Conservation (phyloP, 768 basidiomycete genomes). For the Leucogyrophana mollusca region DNA sequence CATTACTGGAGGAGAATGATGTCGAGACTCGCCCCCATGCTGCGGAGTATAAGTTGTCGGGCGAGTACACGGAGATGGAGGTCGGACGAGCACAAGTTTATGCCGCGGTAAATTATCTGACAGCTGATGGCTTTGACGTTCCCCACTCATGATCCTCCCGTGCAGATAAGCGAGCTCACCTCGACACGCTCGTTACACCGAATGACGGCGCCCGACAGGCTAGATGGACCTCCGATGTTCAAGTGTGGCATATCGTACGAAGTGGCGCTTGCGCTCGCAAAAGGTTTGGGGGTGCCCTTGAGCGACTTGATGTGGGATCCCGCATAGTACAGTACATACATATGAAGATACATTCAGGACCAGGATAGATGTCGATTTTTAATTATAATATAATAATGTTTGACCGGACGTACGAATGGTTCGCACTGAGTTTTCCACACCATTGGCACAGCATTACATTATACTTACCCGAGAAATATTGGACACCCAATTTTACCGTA, state of each 20-base stretch:
- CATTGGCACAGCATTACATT: too few relatives aligned
- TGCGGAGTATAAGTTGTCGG: slow-evolving; percentile 52
- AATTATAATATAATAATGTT: too few relatives aligned
- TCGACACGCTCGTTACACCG: slow-evolving; percentile 66
- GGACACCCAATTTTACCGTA: too few relatives aligned
- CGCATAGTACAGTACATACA: slow-evolving; percentile 1
- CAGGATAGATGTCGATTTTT: too few relatives aligned
- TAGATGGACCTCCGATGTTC: slow-evolving; percentile 71
- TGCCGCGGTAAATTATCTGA: slow-evolving; percentile 40
- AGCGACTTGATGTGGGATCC: slow-evolving; percentile 73
- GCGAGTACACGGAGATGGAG: slow-evolving; percentile 78
- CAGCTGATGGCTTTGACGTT: not conserved
- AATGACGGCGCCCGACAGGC: slow-evolving; percentile 54
- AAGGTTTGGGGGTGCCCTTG: slow-evolving; percentile 56
- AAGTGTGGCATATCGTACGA: slow-evolving; percentile 73
- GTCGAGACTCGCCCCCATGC: slow-evolving; percentile 43
- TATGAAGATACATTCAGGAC: too few relatives aligned
- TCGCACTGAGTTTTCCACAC: too few relatives aligned
- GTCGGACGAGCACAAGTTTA: slow-evolving; percentile 58
- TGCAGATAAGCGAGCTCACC: slow-evolving; percentile 65
- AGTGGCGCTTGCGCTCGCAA: slow-evolving; percentile 51
- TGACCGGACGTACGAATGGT: too few relatives aligned
- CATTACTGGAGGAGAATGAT: slow-evolving; percentile 71
- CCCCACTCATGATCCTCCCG: slow-evolving; percentile 1
- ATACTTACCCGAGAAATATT: too few relatives aligned